Percentiles rank a stretch among this genome's conserved stretches.
phyloP scores from a whole-genome alignment of 2,329 filamentous ascomycete species.

The Thielaviopsis ethacetica region DNA sequence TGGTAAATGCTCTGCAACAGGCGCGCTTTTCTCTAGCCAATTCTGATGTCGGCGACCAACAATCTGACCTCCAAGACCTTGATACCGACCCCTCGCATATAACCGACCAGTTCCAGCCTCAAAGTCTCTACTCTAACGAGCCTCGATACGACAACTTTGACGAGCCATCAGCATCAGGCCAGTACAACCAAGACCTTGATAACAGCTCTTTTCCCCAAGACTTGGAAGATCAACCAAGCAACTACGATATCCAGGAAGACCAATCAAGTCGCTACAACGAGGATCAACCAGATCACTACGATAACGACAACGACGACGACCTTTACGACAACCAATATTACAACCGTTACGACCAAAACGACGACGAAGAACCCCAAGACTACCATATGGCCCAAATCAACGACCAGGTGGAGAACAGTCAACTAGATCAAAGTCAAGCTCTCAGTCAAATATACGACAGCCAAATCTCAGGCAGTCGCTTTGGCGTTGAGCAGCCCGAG shows the following conservation, averaged over 20 bases:
- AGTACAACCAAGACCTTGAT: neutral
- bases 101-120: neutral
- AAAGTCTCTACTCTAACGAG: conserved; percentile 6
- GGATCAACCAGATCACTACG: neutral
- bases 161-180: neutral
- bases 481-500: conserved; percentile 1
- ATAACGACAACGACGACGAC: too few species aligned
- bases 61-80: conserved; percentile 1
- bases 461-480: conserved; percentile 2
- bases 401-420: neutral
- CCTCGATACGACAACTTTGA: neutral
- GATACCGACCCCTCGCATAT: conserved; percentile 1
- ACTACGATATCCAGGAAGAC: neutral
- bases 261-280: neutral
- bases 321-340: too few species aligned
- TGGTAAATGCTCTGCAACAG: neutral
- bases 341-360: neutral
- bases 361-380: too few species aligned
- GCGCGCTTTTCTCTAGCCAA: neutral
- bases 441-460: neutral
- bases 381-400: too few species aligned
- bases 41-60: neutral
- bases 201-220: neutral
- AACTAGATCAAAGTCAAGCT: neutral
- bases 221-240: neutral